Evolutionary conservation across 2,329 filamentous ascomycete species (phyloP).

Genomic region (Trichoderma sp.): DNA sequence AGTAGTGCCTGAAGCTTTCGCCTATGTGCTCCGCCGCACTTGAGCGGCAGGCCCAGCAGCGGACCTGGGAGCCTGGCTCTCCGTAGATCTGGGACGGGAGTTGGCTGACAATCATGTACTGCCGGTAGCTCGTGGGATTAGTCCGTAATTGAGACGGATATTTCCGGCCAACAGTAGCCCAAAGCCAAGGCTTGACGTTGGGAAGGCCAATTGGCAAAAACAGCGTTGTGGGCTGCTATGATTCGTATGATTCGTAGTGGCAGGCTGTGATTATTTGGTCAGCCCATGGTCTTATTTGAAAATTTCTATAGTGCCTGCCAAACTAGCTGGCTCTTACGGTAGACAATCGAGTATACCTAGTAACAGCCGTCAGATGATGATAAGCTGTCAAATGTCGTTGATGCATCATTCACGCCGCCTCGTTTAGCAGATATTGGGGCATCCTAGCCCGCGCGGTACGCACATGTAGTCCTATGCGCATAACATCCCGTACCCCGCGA

Average conservation of each 20-base stretch:
- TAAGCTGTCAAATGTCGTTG: neutral
- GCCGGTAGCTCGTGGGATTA: constrained; percentile 1
- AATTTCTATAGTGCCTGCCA: neutral
- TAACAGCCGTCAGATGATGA: neutral
- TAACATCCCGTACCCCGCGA: neutral
- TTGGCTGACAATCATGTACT: constrained; percentile 6
- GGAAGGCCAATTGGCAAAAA: neutral
- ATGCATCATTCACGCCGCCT: neutral
- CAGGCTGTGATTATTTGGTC: neutral
- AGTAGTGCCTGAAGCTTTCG: constrained; percentile 8
- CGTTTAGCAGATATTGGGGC: neutral
- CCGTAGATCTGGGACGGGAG: constrained; percentile 17
- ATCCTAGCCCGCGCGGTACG: neutral
- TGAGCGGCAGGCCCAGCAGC: constrained; percentile 5
- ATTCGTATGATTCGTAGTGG: neutral
- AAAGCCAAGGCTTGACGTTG: neutral
- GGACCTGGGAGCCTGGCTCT: neutral
- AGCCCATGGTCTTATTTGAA: neutral
- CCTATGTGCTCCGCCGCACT: constrained; percentile 7
- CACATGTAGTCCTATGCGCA: neutral
- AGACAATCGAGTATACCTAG: neutral
- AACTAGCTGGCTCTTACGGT: neutral
- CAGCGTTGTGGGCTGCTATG: neutral
- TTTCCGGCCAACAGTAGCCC: neutral
- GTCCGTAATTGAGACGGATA: neutral